A percentile compares a stretch with the other conserved stretches of the same genome.
These are phyloP conservation scores for Cephalotrichum gorgonifer DNA, from an alignment of 2,329 filamentous ascomycete species.

Conservation along the genomic window DNA sequence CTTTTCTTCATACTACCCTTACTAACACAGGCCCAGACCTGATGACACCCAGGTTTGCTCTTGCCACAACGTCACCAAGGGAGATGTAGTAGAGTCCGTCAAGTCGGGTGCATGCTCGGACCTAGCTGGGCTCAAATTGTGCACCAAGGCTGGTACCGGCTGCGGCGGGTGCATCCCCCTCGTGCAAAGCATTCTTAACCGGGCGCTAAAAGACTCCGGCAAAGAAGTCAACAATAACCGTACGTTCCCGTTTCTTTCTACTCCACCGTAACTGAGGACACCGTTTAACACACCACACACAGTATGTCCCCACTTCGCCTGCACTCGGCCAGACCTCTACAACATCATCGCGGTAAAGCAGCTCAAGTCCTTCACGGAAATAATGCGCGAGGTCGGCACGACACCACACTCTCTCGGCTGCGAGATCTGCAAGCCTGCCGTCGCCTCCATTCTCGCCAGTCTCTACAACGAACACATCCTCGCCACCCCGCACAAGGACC, in stretches of 20 bases:
- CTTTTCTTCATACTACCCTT: neutral
- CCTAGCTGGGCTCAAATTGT: constrained; percentile 73
- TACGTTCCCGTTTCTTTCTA: neutral
- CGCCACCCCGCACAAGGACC: constrained; percentile 56
- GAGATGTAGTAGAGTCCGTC: constrained; percentile 60
- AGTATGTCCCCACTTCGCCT: constrained; percentile 72
- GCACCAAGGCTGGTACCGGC: constrained; percentile 84
- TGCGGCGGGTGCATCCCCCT: constrained; percentile 87
- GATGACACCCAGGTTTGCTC: constrained; percentile 87
- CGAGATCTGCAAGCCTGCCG: constrained; percentile 75
- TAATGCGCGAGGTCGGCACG: constrained; percentile 71
- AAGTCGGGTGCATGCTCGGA: constrained; percentile 75
- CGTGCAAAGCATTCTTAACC: constrained; percentile 83
- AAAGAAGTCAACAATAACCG: constrained; percentile 74
- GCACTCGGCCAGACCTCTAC: constrained; percentile 81
- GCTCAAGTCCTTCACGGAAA: constrained; percentile 58
- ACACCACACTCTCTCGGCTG: constrained; percentile 66
- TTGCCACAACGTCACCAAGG: constrained; percentile 86
- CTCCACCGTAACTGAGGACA: neutral
- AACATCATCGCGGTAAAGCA: constrained; percentile 78
- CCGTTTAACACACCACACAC: neutral
- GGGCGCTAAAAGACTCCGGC: constrained; percentile 75
- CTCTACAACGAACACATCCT: constrained; percentile 80
- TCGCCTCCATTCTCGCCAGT: constrained; percentile 71
- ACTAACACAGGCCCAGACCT: constrained; percentile 33